Base-by-base conservation (phyloP, 352 stramenopile species). In the Aphanomyces invadans region DNA sequence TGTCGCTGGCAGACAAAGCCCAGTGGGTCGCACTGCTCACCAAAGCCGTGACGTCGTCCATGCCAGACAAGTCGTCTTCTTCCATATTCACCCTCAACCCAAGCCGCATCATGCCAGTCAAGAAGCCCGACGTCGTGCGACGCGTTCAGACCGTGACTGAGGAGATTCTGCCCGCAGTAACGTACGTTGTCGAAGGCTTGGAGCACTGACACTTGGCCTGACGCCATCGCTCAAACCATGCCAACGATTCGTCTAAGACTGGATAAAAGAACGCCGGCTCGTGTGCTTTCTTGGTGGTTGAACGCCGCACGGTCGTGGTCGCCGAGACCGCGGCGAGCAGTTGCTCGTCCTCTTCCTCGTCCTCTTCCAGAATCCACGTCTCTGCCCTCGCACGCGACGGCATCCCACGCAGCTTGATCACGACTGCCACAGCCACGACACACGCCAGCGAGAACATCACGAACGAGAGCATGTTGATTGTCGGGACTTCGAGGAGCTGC, bases 331-430 rank as follows among this genome's bases (percentile, higher is more conserved):
- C n/a, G 19, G 21, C 25, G 4, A 57, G 49, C 11, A 57, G 49
- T n/a, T 57, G 49, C 12, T 57, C 49, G 4, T 57, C 49, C 36
- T 57, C 49, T 57, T 57, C 25, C 17, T 57, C 49, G 49, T 57
- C 49, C 21, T n/a, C n/a, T n/a, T 42, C 36, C 7, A 57, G 25
- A 7, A 57, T 38, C 49, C 49, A 57, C 23, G 49, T 57, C 0
- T n/a, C 25, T 26, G 49, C 49, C 19, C 49, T n/a, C 9, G 49
- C 19, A 4, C 49, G 25, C 19, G 49, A 33, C 12, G 49, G 36
- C 36, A 42, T 57, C 23, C 17, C 49, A 12, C 15, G 49, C 19
- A 29, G 49, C 49, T 57, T 57, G 21, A 57, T 57, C 12, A 42
- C 15, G 36, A 57, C 12, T 15, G 49, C 23, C 5, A 26, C 49